These are phyloP conservation scores for Acanthochlamys bracteata DNA, from an alignment of 106 monocot species.

Conservation along the genomic window DNA sequence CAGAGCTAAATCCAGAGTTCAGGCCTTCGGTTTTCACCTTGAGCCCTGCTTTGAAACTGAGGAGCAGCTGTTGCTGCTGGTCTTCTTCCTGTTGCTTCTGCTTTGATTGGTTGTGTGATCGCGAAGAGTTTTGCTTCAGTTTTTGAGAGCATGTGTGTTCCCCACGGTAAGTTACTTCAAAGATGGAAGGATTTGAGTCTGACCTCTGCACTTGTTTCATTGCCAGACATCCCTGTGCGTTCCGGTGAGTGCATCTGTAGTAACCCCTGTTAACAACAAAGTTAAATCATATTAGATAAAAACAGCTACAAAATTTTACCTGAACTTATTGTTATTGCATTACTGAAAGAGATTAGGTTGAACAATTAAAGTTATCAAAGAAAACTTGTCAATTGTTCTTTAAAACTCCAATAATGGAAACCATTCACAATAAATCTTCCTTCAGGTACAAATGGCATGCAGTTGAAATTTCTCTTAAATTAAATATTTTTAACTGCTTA, in stretches of 20 bases:
- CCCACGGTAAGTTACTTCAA: slow-evolving; percentile 32
- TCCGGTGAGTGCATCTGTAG: slow-evolving; percentile 37
- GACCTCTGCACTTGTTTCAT: slow-evolving; percentile 45
- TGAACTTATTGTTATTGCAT: not conserved
- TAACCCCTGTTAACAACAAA: slow-evolving; percentile 27
- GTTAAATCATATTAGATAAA: not conserved
- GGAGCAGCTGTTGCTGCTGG: slow-evolving; percentile 8
- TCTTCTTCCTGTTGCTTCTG: not conserved
- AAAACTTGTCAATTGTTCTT: too few species aligned
- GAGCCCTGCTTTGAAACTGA: slow-evolving; percentile 17
- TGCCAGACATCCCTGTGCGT: slow-evolving; percentile 28
- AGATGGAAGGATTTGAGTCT: slow-evolving; percentile 25
- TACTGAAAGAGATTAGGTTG: not conserved
- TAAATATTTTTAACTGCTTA: too few species aligned
- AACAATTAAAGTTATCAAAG: too few species aligned
- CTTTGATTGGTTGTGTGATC: not conserved
- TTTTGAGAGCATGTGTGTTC: slow-evolving; percentile 22
- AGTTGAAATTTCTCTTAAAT: too few species aligned
- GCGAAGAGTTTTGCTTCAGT: not conserved
- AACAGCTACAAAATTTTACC: not conserved
- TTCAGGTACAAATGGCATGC: not conserved
- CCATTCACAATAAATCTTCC: too few species aligned
- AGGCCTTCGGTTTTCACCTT: slow-evolving; percentile 17
- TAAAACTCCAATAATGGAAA: too few species aligned
- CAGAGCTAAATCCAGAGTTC: not conserved